These are phyloP conservation scores for Serendipita sp. DNA, from an alignment of 768 basidiomycete genomes.

Conservation along the genomic window DNA sequence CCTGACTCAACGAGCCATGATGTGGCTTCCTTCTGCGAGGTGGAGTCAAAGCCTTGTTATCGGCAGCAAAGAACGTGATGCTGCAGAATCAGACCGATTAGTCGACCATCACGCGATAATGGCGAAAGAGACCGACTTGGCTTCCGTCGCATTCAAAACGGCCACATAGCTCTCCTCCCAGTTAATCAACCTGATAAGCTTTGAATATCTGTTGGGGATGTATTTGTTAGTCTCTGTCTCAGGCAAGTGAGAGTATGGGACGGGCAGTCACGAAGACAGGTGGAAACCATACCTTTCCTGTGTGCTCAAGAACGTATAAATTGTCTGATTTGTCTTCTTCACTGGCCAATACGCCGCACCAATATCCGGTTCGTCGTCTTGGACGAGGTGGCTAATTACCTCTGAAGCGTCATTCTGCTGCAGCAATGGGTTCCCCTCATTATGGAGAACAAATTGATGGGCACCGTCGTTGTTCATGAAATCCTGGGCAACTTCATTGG, in stretches of 20 bases:
- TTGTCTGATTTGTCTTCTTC: not conserved
- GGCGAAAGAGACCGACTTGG: not conserved
- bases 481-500: not conserved
- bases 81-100: conserved; percentile 16
- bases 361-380: not conserved
- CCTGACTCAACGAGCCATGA: conserved; percentile 17
- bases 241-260: not conserved
- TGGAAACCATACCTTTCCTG: not conserved
- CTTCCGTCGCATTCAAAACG: not conserved
- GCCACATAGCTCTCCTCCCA: not conserved
- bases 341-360: not conserved
- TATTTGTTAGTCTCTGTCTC: not conserved
- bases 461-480: no score
- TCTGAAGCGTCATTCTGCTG: no score
- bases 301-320: not conserved
- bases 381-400: not conserved
- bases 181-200: not conserved
- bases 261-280: not conserved
- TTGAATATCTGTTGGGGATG: not conserved
- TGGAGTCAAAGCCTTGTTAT: conserved; percentile 28
- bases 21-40: conserved; percentile 13
- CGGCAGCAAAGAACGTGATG: conserved; percentile 40
- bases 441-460: no score
- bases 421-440: no score
- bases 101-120: not conserved